Evolutionary conservation across 2,329 filamentous ascomycete genomes (phyloP), one percentile per base, ranked within the genome.

Genomic region (Nigrospora osmanthi): DNA sequence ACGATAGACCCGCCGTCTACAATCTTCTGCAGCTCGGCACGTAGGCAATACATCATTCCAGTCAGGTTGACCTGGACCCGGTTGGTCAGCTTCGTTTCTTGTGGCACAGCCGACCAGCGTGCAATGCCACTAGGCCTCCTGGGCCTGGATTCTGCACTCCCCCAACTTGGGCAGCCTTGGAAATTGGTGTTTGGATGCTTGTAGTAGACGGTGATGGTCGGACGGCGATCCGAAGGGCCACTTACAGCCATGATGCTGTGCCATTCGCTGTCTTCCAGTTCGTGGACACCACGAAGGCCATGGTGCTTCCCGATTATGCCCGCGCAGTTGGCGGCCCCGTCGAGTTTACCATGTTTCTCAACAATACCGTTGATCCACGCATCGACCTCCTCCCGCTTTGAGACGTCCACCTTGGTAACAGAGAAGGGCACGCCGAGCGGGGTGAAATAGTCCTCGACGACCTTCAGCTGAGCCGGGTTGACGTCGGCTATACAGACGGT

Each of bases 311-410:
- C 71, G 49, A 73, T 71, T 37, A 68, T 54, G 37, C 75, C 73
- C 5, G 78, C 78, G 10, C 76, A 66, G 44, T 81, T 80, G 11
- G 71, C 75, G 16, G 75, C 73, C 5, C 75, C 71, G 52, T 78
- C 72, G 10, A 80, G 66, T 42, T 68, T 68, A 5, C 76, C 76
- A 43, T 74, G 74, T 31, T 63, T 63, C n/a, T 62, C 52, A n/a
- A 78, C 57, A 11, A 70, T 67, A 40, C 56, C 58, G 7, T 62
- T 58, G 39, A 77, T 68, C 75, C 75, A 79, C 16, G 54, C 53
- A 30, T 80, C 72, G 11, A 78, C 75, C 28, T 75, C 62, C 6
- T 58, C 53, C 40, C 66, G 63, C 43, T 69, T 65, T 30, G 69
- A 70, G 14, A 79, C 63, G 47, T 79, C 73, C 17, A 78, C 68